Evolutionary conservation across 805 yeast species (phyloP).

Genomic region (Huiozyma naganishii): DNA sequence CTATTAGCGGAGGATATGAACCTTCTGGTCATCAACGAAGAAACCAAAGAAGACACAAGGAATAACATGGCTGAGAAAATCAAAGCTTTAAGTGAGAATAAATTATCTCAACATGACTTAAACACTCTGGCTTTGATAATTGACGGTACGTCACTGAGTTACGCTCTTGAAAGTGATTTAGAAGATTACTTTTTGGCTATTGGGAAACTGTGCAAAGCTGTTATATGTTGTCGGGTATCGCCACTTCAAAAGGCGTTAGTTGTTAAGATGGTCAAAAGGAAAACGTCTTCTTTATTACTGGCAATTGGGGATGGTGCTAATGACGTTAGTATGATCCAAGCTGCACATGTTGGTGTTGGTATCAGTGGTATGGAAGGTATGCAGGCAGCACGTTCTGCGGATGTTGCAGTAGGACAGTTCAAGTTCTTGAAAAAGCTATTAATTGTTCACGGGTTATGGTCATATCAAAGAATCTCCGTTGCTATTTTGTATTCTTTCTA

Average conservation of each 20-base stretch:
- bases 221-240: constrained; percentile 94
- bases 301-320: constrained; percentile 99
- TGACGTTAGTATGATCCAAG: constrained; percentile 98
- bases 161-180: constrained; percentile 70
- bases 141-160: constrained; percentile 86
- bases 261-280: constrained; percentile 83
- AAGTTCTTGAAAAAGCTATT: constrained; percentile 70
- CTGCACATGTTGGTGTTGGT: constrained; percentile 98
- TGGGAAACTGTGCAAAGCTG: constrained; percentile 86
- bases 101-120: constrained; percentile 54
- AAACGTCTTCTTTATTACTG: constrained; percentile 58
- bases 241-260: constrained; percentile 95
- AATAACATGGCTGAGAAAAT: constrained; percentile 66
- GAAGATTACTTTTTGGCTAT: constrained; percentile 70
- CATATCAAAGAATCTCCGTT: constrained; percentile 85
- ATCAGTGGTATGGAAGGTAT: constrained; percentile 99
- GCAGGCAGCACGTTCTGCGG: constrained; percentile 98
- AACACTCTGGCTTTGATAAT: constrained; percentile 81
- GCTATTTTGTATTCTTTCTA: constrained; percentile 92
- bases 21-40: constrained; percentile 79
- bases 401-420: constrained; percentile 93
- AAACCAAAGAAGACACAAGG: constrained; percentile 62
- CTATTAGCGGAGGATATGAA: constrained; percentile 93
- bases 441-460: constrained; percentile 96
- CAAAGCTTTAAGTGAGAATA: constrained; percentile 57